phyloP scores from a whole-genome alignment of 1,139 yeast species.

The Debaryomyces fabryi region DNA sequence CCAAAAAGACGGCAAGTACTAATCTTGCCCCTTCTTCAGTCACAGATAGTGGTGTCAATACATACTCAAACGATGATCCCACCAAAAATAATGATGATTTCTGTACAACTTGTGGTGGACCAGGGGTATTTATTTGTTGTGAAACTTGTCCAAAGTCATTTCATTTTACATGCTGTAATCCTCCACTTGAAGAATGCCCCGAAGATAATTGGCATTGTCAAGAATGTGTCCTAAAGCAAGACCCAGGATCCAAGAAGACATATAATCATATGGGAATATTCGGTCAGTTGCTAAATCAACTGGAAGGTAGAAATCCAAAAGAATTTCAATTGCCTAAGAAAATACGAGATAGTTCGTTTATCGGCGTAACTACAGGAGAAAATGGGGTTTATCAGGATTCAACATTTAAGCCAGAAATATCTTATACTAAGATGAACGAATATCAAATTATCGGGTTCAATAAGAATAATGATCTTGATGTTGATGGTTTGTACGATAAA shows the following conservation, averaged over 20 bases:
- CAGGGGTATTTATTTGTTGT: conserved; percentile 90
- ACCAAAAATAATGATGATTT: conserved; percentile 75
- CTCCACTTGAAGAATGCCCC: conserved; percentile 83
- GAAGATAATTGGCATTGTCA: conserved; percentile 91
- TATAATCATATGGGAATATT: conserved; percentile 57
- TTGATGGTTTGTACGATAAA: conserved; percentile 65
- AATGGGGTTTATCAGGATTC: conserved; percentile 73
- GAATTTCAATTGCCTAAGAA: conserved; percentile 71
- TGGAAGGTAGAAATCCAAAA: conserved; percentile 66
- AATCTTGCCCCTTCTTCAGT: conserved; percentile 31
- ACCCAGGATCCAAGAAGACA: conserved; percentile 30
- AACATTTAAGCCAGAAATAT: conserved; percentile 55
- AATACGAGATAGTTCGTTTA: conserved; percentile 68
- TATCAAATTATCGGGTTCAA: conserved; percentile 43
- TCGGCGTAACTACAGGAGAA: conserved; percentile 68
- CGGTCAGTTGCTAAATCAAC: conserved; percentile 61
- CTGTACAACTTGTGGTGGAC: conserved; percentile 84
- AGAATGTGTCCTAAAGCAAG: conserved; percentile 55
- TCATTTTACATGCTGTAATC: conserved; percentile 89
- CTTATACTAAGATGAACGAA: conserved; percentile 40
- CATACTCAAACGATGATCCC: conserved; percentile 25
- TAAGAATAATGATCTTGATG: conserved; percentile 56
- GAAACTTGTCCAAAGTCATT: conserved; percentile 91
- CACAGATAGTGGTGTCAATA: conserved; percentile 9
- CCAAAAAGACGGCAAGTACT: conserved; percentile 37